Base-by-base conservation (phyloP, 2,329 filamentous ascomycete genomes). In the Talaromyces verruculosus region DNA sequence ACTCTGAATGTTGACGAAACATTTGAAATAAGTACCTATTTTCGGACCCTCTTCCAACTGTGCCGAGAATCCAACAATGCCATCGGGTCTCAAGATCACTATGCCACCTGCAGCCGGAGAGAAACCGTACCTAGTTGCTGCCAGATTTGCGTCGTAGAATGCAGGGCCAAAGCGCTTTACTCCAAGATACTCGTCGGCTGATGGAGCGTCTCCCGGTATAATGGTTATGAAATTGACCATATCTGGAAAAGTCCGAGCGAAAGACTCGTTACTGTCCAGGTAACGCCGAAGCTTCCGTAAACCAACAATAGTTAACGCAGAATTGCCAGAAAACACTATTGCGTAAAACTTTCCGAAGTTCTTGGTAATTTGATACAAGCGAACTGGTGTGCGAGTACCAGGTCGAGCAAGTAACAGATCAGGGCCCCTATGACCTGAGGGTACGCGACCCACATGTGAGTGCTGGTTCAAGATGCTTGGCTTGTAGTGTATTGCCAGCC, bases 91-190 rank as follows among this genome's bases (percentile, higher is more conserved):
- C 11, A 53, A 53, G 49, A 53, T 33, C 28, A 53, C 49, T 53
- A 53, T 53, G 15, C 49, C 49, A 11, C 49, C 49, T 33, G 49
- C 49, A 19, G 49, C 49, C 17, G 49, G 49, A 53, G 49, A 53
- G 28, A 53, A 53, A 19, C 49, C 49, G 28, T 53, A 53, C 49
- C 28, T 33, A 11, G 49, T 33, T 53, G 49, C 49, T 53, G 49
- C 49, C 8, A 53, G 15, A 17, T 53, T 53, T n/a, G 49, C 33
- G 49, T 53, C 49, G 49, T 53, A 53, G 49, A 53, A 53, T 53
- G 49, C 28, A 33, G 28, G 28, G 4, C 49, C 49, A n/a, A 53
- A 53, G 25, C 25, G 8, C n/a, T 53, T 53, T 33, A 53, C 49
- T 53, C 49, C 28, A 33, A 53, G 49, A 30, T 53, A 53, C 8